phyloP scores from a whole-genome alignment of 2,329 filamentous ascomycete genomes.

The Aspergillus fischeri region DNA sequence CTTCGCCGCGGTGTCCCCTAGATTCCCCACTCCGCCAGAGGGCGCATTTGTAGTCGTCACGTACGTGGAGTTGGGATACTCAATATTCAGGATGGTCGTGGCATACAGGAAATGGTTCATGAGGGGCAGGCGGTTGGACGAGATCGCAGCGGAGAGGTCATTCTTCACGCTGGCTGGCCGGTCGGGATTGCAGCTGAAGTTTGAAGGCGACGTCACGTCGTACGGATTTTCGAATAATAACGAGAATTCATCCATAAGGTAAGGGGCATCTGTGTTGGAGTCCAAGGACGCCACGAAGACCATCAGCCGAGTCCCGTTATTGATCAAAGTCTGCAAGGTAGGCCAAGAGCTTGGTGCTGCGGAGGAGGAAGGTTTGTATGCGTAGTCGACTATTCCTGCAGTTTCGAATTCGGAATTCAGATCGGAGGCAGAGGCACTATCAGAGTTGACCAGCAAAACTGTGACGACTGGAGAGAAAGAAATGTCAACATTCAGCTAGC shows the following conservation, averaged over 20 bases:
- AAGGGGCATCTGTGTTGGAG: slow-evolving; percentile 34
- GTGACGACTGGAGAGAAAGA: slow-evolving; percentile 56
- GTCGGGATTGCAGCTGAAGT: slow-evolving; percentile 69
- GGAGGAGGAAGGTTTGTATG: slow-evolving; percentile 53
- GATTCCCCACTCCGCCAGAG: slow-evolving; percentile 51
- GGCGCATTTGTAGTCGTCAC: slow-evolving; percentile 64
- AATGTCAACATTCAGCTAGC: slow-evolving; percentile 1
- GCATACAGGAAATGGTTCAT: slow-evolving; percentile 78
- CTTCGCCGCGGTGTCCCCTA: slow-evolving; percentile 45
- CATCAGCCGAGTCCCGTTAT: slow-evolving; percentile 60
- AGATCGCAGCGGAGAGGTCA: slow-evolving; percentile 47
- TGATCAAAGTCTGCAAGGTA: slow-evolving; percentile 66
- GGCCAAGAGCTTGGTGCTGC: slow-evolving; percentile 57
- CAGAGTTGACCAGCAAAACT: slow-evolving; percentile 67
- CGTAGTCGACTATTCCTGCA: slow-evolving; percentile 59
- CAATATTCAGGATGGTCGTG: slow-evolving; percentile 49
- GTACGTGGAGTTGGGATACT: slow-evolving; percentile 58
- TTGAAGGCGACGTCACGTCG: slow-evolving; percentile 57
- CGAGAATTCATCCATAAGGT: slow-evolving; percentile 42
- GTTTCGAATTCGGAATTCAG: slow-evolving; percentile 54
- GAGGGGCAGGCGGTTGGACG: slow-evolving; percentile 61
- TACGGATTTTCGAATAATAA: slow-evolving; percentile 68
- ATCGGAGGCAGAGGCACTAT: slow-evolving; percentile 52
- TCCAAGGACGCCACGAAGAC: slow-evolving; percentile 60
- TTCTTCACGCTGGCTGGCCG: slow-evolving; percentile 56